Evolutionary conservation across 257 asterid species (phyloP).

Genomic region (Osmanthus fragrans): DNA sequence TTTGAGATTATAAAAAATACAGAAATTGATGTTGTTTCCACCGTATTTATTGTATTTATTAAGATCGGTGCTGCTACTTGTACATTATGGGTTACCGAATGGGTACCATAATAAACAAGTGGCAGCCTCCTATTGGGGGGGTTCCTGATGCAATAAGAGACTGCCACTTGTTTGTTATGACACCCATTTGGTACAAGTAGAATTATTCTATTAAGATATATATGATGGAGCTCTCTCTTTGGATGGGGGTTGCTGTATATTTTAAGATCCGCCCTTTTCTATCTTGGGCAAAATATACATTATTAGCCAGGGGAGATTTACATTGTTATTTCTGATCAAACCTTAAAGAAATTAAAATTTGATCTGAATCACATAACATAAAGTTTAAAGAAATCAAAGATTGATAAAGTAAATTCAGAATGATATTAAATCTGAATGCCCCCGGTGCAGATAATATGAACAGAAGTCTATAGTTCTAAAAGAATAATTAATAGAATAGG

Average conservation of each 20-base stretch:
- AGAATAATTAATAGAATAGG: neutral
- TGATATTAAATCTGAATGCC: neutral
- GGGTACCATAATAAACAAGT: too few species aligned
- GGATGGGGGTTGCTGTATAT: neutral
- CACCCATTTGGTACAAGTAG: too few species aligned
- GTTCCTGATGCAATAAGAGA: too few species aligned
- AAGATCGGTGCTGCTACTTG: too few species aligned
- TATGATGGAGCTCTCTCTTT: neutral
- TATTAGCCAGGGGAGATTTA: neutral
- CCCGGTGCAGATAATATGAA: slow-evolving; percentile 4
- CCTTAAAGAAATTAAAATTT: neutral
- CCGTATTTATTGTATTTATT: neutral
- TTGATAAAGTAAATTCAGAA: neutral
- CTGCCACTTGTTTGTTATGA: too few species aligned
- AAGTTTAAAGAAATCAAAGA: neutral
- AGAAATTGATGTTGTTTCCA: neutral
- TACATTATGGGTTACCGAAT: too few species aligned
- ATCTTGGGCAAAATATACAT: neutral
- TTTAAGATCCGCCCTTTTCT: neutral
- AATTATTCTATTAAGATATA: neutral
- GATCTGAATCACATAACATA: neutral
- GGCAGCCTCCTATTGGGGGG: too few species aligned
- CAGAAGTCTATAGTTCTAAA: neutral
- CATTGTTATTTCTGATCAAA: slow-evolving; percentile 2
- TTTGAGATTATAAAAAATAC: neutral